A percentile compares a stretch with the other conserved stretches of the same genome.
phyloP scores from a whole-genome alignment of 164 flowering plant species.

The Annona squamosa region DNA sequence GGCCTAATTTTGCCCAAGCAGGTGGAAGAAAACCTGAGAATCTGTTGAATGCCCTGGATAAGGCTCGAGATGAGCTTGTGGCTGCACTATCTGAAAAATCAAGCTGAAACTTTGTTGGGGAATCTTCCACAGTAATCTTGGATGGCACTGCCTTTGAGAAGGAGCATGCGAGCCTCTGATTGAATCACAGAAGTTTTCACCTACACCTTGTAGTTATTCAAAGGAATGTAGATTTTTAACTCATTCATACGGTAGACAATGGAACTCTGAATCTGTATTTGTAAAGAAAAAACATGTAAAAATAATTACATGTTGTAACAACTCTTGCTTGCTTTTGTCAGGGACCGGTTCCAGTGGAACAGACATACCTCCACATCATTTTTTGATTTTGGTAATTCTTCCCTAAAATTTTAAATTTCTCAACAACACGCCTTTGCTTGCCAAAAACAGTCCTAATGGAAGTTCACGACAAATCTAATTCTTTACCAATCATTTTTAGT shows the following conservation, averaged over 20 bases:
- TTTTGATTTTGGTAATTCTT: too few relatives aligned
- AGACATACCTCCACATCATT: too few relatives aligned
- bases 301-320: not conserved
- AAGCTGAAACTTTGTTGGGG: conserved; percentile 22
- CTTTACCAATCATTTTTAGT: too few relatives aligned
- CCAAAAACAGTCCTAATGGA: too few relatives aligned
- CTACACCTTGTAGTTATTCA: not conserved
- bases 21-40: conserved; percentile 94
- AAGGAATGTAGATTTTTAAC: not conserved
- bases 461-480: too few relatives aligned
- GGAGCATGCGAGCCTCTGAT: not conserved
- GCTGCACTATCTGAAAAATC: conserved; percentile 41
- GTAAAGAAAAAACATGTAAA: not conserved
- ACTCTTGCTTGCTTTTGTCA: too few relatives aligned
- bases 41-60: conserved; percentile 56
- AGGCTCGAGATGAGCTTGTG: conserved; percentile 61
- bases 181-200: not conserved
- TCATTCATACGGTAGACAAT: not conserved
- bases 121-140: not conserved
- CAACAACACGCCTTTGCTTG: too few relatives aligned
- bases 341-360: too few relatives aligned
- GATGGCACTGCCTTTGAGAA: not conserved
- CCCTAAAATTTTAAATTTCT: too few relatives aligned
- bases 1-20: conserved; percentile 95
- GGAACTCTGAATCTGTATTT: not conserved